Base-by-base conservation (phyloP, 1,284 basidiomycete genomes). In the Boletus putidus region DNA sequence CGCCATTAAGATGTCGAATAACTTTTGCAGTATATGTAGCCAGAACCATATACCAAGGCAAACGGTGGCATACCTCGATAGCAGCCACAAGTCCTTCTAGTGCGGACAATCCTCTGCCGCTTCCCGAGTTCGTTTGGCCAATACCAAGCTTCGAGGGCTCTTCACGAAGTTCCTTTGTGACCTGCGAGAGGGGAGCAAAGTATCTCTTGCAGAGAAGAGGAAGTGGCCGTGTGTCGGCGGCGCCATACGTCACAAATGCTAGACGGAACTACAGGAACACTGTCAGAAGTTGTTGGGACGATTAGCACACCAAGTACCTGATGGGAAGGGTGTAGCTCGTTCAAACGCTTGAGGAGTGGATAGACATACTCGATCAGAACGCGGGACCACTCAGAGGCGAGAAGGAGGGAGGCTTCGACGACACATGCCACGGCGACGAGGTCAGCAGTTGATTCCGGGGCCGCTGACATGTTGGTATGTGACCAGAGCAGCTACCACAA, bases 1-100 rank as follows among this genome's bases (percentile, higher is more conserved):
- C 14, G 44, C 25, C 69, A 70, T 69, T 9, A 72, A 53, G n/a
- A 70, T 61, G 50, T 72, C 73, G 58, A 72, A 75, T 7, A 73
- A n/a, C 71, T 72, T 49, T 40, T 16, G 35, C 4, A 44, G 46
- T 2, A 31, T 40, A 39, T 60, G 47, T 47, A 42, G 36, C n/a
- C n/a, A 37, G 46, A 44, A 39, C 11, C 1, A 14, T 21, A 40
- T 10, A 21, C 9, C 18, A 27, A 54, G 14, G 40, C 15, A 31
- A 33, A 52, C 12, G 46, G 25, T 15, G 12, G 68, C 76, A 53
- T 64, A 89, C 89, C 79, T 91, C 89, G 23, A 91, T 72, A 20
- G 83, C 84, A 23, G 88, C 85, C 18, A 88, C 85, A 20, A 89
- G 73, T 3, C 86, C 89, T 58, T 91, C 89, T 7, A 91, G 71